Conservation (phyloP, 352 stramenopile genomes). For the Phytophthora idaei region DNA sequence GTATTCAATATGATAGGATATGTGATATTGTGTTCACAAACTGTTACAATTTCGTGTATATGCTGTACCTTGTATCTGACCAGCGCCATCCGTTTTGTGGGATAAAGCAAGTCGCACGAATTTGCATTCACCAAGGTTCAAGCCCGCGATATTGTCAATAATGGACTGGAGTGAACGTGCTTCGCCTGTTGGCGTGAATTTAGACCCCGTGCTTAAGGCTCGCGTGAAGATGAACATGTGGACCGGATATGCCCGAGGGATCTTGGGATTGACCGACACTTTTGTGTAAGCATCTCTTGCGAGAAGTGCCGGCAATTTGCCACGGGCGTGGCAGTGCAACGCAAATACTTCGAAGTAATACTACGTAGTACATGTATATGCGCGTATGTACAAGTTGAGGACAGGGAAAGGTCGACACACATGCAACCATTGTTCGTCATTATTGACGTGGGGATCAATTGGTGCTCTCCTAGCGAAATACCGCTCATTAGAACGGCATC, state of each 20-base stretch:
- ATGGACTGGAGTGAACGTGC: conserved; percentile 4
- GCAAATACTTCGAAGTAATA: background rate
- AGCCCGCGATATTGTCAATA: background rate
- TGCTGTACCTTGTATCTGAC: conserved; percentile 11
- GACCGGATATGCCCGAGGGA: background rate
- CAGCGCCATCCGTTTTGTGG: conserved; percentile 25
- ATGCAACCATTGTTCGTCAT: no score
- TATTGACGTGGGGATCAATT: no score
- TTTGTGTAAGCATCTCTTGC: conserved; percentile 1
- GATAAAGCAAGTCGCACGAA: conserved; percentile 16
- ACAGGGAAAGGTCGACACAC: no score
- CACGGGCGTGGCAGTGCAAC: background rate
- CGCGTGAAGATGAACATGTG: conserved; percentile 13
- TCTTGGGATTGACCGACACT: conserved; percentile 7
- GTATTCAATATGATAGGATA: conserved; percentile 2
- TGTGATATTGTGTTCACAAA: background rate
- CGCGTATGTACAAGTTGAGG: no score
- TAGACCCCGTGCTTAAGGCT: conserved; percentile 1
- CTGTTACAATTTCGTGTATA: background rate
- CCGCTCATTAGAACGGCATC: conserved; percentile 31
- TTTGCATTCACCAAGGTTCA: conserved; percentile 26
- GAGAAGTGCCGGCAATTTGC: conserved; percentile 5
- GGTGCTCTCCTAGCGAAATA: conserved; percentile 12
- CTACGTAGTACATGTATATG: no score
- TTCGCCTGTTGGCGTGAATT: conserved; percentile 2